A percentile compares a stretch with the other conserved stretches of the same genome.
phyloP scores from a whole-genome alignment of 345 rosid genomes.

The Euphorbia lathyris region DNA sequence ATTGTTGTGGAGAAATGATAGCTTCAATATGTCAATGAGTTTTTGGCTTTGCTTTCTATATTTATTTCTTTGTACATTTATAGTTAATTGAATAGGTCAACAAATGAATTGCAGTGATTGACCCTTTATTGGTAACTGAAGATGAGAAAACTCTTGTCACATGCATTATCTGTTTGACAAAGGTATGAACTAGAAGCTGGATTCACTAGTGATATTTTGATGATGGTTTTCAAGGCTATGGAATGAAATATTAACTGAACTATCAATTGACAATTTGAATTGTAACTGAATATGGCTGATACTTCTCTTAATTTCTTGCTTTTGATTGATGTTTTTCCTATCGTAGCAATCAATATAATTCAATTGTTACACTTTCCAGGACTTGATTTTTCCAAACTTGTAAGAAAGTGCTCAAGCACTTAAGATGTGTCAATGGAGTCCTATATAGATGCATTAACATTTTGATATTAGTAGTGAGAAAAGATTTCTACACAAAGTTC shows the following conservation, averaged over 20 bases:
- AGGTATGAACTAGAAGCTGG: slow-evolving; percentile 48
- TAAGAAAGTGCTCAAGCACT: background rate
- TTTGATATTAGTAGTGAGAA: background rate
- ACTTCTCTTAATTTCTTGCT: background rate
- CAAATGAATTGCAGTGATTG: slow-evolving; percentile 52
- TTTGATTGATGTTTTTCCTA: slow-evolving; percentile 1
- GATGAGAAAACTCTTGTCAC: slow-evolving; percentile 90
- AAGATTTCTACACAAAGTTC: background rate
- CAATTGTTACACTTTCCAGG: background rate
- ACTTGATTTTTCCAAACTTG: background rate
- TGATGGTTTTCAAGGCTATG: no score
- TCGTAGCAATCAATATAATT: background rate
- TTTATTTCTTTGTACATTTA: background rate
- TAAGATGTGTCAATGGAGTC: background rate
- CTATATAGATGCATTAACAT: background rate
- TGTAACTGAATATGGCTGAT: background rate
- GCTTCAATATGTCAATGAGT: background rate
- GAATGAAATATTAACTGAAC: no score
- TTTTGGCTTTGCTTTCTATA: background rate
- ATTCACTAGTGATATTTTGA: background rate
- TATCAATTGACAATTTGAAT: no score
- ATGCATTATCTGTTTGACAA: slow-evolving; percentile 89
- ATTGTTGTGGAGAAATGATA: background rate
- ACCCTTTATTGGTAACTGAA: slow-evolving; percentile 83
- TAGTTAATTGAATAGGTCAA: slow-evolving; percentile 11